Evolutionary conservation across 192 early-diverging fungal genomes (phyloP).

Genomic region (Helicostylum pulchrum): DNA sequence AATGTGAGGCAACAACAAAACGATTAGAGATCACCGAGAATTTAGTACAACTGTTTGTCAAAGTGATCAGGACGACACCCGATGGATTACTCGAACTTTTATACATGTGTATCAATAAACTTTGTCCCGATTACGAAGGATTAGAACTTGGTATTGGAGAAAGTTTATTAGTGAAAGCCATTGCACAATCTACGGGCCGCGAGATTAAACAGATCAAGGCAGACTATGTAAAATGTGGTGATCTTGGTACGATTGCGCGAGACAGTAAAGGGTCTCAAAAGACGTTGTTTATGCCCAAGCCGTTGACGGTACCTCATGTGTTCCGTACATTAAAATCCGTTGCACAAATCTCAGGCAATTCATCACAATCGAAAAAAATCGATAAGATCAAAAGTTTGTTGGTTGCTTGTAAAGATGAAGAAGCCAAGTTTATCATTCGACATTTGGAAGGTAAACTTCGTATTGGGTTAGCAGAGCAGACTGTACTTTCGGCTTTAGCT

Average conservation of each 20-base stretch:
- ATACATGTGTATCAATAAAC: slow-evolving; percentile 87
- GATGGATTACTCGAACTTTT: slow-evolving; percentile 68
- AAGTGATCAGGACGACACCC: slow-evolving; percentile 63
- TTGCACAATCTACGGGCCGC: slow-evolving; percentile 86
- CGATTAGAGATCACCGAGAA: slow-evolving; percentile 72
- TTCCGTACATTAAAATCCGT: slow-evolving; percentile 88
- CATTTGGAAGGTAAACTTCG: slow-evolving; percentile 91
- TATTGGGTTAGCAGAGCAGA: slow-evolving; percentile 94
- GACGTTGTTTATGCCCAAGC: slow-evolving; percentile 79
- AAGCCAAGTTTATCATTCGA: slow-evolving; percentile 86
- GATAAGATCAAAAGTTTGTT: slow-evolving; percentile 74
- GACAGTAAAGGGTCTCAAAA: slow-evolving; percentile 78
- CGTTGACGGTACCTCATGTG: slow-evolving; percentile 74
- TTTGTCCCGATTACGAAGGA: slow-evolving; percentile 86
- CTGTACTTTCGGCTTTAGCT: slow-evolving; percentile 84
- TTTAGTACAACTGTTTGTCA: slow-evolving; percentile 66
- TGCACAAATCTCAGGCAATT: slow-evolving; percentile 71
- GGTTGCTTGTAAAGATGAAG: slow-evolving; percentile 68
- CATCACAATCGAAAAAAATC: slow-evolving; percentile 73
- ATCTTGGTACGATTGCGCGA: slow-evolving; percentile 87
- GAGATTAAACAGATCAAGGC: slow-evolving; percentile 71
- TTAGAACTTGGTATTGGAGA: slow-evolving; percentile 96
- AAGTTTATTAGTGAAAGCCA: slow-evolving; percentile 87
- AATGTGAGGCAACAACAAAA: slow-evolving; percentile 87
- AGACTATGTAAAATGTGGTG: slow-evolving; percentile 76